Evolutionary conservation across 2,329 filamentous ascomycete species (phyloP), one percentile per base, ranked within the genome.

Genomic region (Chrysosporium keratinophilum): DNA sequence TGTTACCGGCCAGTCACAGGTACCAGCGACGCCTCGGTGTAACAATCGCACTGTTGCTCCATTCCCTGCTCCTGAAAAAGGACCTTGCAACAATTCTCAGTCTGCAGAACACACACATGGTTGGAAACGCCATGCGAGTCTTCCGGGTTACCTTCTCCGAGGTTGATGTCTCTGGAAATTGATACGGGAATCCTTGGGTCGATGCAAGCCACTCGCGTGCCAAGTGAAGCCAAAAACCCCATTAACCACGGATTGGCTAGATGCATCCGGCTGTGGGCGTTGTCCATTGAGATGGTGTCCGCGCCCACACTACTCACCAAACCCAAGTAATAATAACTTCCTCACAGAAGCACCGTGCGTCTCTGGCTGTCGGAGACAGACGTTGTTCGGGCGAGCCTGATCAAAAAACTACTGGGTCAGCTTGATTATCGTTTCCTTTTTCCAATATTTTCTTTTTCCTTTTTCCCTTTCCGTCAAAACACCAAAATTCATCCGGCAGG

Each of bases 141-240:
- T 20, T 41, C 49, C 49, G 49, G 39, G 34, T 39, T 28, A 43
- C n/a, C 40, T 11, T 41, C 43, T 43, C 49, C 40, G 49, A 51
- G 49, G 39, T 31, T 43, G 49, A 39, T 12, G 12, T n/a, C 40
- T 3, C 31, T 40, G 40, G 31, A 14, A 9, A 52, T 45, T 52
- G 50, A 52, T 45, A 44, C 28, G 23, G 23, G 33, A 23, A 37
- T 19, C 28, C 41, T 35, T 45, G 28, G 39, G 28, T 3, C 14
- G 12, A 43, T 44, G 41, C 50, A 52, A 45, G 50, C 50, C 40
- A 52, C 50, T 37, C 7, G 50, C 50, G 33, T 52, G 50, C 50
- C 50, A 52, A 52, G 50, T 43, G 41, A 44, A 52, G 50, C 50
- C 40, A 52, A 52, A 52, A 37, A 17, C 37, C 23, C 40, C 23